Evolutionary conservation across 2,329 filamentous ascomycete genomes (phyloP).

Genomic region (Botryotinia narcissicola): DNA sequence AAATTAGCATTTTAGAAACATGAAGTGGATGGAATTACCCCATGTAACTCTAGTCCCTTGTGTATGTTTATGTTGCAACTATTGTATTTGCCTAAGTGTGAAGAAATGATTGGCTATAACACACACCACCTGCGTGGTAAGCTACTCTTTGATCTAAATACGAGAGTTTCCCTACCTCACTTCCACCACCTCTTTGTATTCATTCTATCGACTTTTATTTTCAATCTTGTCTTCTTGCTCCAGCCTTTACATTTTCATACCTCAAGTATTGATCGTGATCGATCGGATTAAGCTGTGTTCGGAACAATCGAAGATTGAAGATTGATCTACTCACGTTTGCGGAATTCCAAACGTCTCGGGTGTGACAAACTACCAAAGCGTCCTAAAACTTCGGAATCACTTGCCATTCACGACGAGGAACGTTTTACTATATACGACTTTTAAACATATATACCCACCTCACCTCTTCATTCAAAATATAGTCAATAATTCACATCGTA

Average conservation of each 20-base stretch:
- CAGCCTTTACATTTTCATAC: neutral
- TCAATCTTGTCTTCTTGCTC: neutral
- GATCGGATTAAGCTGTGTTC: neutral
- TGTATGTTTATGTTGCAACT: constrained; percentile 1
- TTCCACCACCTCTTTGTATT: neutral
- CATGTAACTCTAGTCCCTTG: neutral
- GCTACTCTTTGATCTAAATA: neutral
- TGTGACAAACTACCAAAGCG: neutral
- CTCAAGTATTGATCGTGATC: neutral
- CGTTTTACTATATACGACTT: neutral
- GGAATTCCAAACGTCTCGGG: constrained; percentile 4
- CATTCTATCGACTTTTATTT: neutral
- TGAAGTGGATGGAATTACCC: neutral
- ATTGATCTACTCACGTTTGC: neutral
- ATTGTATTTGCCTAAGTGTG: neutral
- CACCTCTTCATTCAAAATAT: neutral
- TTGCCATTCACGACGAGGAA: neutral
- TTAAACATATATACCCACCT: neutral
- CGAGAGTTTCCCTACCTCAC: neutral
- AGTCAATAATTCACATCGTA: neutral
- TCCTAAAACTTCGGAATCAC: constrained; percentile 1
- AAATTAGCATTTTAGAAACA: neutral
- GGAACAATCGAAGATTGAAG: neutral
- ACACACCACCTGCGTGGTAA: neutral
- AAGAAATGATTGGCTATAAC: neutral